Evolutionary conservation across 768 basidiomycete species (phyloP).

Genomic region (Vishniacozyma victoriae): DNA sequence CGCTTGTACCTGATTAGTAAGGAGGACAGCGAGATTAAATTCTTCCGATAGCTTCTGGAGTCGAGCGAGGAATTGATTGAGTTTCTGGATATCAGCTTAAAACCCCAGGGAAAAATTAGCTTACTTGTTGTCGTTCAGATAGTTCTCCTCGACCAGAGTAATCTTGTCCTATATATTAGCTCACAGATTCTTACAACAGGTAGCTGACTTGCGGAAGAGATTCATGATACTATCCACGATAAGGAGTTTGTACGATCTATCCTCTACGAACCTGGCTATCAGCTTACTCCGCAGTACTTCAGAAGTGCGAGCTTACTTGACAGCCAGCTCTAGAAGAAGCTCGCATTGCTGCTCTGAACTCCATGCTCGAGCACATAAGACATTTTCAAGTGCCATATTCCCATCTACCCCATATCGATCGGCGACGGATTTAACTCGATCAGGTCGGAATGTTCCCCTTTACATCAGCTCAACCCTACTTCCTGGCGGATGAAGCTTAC

Average conservation of each 20-base stretch:
- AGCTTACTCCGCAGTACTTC: not conserved
- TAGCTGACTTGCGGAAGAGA: slow-evolving; percentile 60
- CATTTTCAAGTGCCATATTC: slow-evolving; percentile 65
- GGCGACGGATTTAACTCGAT: slow-evolving; percentile 83
- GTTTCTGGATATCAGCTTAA: slow-evolving; percentile 50
- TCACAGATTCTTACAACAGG: no score
- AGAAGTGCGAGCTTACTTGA: slow-evolving; percentile 23
- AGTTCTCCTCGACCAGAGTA: slow-evolving; percentile 89
- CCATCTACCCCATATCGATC: slow-evolving; percentile 91
- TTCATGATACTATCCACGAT: slow-evolving; percentile 98
- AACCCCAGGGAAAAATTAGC: slow-evolving; percentile 50
- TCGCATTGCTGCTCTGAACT: slow-evolving; percentile 42
- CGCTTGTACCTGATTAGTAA: slow-evolving; percentile 84
- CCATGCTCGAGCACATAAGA: slow-evolving; percentile 65
- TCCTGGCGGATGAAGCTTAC: slow-evolving; percentile 7
- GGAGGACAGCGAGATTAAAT: slow-evolving; percentile 64
- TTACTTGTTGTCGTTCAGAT: slow-evolving; percentile 82
- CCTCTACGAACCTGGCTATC: slow-evolving; percentile 32
- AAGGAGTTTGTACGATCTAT: slow-evolving; percentile 51
- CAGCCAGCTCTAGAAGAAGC: slow-evolving; percentile 41
- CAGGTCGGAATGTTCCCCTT: slow-evolving; percentile 66
- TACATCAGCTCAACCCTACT: not conserved
- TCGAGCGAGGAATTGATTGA: slow-evolving; percentile 85
- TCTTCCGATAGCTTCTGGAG: slow-evolving; percentile 83
- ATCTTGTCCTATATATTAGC: slow-evolving; percentile 55